These are phyloP conservation scores for Chrysanthemum lavandulifolium DNA, from an alignment of 129 eudicot genomes.

Conservation along the genomic window DNA sequence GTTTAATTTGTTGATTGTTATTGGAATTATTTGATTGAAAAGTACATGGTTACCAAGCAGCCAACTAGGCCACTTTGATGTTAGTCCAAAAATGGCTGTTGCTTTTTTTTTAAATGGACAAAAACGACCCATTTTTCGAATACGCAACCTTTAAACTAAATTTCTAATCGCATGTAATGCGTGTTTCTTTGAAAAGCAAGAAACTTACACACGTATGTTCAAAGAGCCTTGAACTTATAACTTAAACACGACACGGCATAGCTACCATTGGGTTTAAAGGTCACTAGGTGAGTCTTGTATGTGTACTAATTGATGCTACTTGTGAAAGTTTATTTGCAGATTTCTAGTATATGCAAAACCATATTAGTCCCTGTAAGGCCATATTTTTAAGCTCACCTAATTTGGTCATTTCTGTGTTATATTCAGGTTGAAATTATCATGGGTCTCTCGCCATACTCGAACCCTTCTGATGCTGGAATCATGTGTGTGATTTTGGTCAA, in stretches of 20 bases:
- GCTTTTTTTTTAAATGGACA: neutral
- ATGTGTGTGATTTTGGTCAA: slow-evolving; percentile 70
- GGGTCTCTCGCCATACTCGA: slow-evolving; percentile 76
- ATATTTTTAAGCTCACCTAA: neutral
- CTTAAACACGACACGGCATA: neutral
- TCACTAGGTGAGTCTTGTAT: neutral
- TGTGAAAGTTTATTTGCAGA: neutral
- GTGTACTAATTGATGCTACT: neutral
- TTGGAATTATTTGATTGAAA: neutral
- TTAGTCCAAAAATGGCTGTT: slow-evolving; percentile 1
- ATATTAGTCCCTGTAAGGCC: neutral
- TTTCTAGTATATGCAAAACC: neutral
- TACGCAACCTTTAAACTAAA: neutral
- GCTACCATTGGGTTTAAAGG: neutral
- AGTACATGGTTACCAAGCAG: slow-evolving; percentile 3
- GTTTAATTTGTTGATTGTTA: neutral
- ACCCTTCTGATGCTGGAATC: slow-evolving; percentile 71
- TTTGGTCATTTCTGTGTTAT: slow-evolving; percentile 8
- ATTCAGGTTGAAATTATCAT: slow-evolving; percentile 47
- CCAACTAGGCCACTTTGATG: neutral
- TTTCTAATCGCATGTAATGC: neutral
- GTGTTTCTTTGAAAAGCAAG: neutral
- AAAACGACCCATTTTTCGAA: neutral
- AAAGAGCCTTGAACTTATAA: neutral
- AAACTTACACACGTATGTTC: too few species aligned